These are phyloP conservation scores for Plantago elongata DNA, from an alignment of 257 asterid genomes.

Conservation along the genomic window DNA sequence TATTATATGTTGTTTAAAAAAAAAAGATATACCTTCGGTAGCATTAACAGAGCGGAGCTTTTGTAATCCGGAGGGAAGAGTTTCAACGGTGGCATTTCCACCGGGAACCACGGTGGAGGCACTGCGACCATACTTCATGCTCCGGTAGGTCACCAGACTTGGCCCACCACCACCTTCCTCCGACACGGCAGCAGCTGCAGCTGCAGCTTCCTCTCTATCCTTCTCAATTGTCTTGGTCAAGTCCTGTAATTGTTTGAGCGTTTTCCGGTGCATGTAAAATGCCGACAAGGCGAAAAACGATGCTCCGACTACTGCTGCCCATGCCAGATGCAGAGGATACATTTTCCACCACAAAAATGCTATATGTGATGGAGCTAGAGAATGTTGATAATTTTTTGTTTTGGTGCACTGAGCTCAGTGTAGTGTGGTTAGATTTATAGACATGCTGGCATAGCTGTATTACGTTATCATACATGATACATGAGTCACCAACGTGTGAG, in stretches of 20 bases:
- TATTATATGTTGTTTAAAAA: no score
- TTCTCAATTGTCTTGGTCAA: constrained; percentile 72
- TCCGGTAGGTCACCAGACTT: neutral
- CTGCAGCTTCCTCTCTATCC: constrained; percentile 35
- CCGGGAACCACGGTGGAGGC: constrained; percentile 23
- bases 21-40: constrained; percentile 41
- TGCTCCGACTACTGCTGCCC: constrained; percentile 95
- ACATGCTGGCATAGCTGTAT: no score
- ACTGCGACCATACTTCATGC: neutral
- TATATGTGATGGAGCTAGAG: no score
- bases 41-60: constrained; percentile 41
- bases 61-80: constrained; percentile 52
- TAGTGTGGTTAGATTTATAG: no score
- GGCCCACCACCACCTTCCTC: constrained; percentile 35
- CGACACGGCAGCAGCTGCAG: constrained; percentile 9
- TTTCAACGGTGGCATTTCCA: constrained; percentile 38
- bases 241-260: constrained; percentile 77
- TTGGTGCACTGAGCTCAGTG: no score
- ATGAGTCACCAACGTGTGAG: no score
- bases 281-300: constrained; percentile 90
- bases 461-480: no score
- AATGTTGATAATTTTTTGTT: no score
- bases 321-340: constrained; percentile 77
- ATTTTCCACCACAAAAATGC: constrained; percentile 22
- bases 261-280: constrained; percentile 82